phyloP scores from a whole-genome alignment of 1,284 basidiomycete species.

The Phlebopus sp. region DNA sequence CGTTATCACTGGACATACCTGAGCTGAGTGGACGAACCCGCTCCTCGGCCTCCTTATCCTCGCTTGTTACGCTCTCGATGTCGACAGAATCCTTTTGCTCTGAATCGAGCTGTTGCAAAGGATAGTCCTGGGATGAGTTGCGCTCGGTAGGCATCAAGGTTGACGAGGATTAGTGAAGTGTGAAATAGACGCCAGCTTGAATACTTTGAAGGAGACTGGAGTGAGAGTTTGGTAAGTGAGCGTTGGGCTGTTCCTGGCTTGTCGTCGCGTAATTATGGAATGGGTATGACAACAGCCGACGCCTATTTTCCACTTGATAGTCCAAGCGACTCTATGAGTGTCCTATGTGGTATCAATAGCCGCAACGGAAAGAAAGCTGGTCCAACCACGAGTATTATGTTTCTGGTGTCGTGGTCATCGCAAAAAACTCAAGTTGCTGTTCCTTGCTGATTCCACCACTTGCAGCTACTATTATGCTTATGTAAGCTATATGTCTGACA shows the following conservation, averaged over 20 bases:
- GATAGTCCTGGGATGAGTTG: conserved; percentile 13
- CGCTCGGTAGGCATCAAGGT: conserved; percentile 24
- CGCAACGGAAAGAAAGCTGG: background rate
- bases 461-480: too few relatives aligned
- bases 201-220: conserved; percentile 2
- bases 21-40: conserved; percentile 15
- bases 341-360: too few relatives aligned
- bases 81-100: conserved; percentile 14
- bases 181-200: conserved; percentile 15
- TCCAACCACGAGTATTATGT: too few relatives aligned
- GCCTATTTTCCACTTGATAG: too few relatives aligned
- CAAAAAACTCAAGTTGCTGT: too few relatives aligned
- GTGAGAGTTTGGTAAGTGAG: conserved; percentile 7
- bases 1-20: conserved; percentile 16
- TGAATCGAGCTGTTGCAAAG: conserved; percentile 16
- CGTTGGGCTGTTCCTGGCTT: conserved; percentile 17
- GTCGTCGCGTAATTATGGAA: conserved; percentile 21
- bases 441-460: too few relatives aligned
- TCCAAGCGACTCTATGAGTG: too few relatives aligned
- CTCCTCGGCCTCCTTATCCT: conserved; percentile 27
- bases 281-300: conserved; percentile 4
- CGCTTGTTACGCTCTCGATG: conserved; percentile 14
- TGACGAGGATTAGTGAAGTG: conserved; percentile 7
- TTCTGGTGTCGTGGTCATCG: too few relatives aligned
- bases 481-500: too few relatives aligned